These are phyloP conservation scores for Crithidia bombi DNA, from an alignment of 208 protist genomes.

Conservation along the genomic window DNA sequence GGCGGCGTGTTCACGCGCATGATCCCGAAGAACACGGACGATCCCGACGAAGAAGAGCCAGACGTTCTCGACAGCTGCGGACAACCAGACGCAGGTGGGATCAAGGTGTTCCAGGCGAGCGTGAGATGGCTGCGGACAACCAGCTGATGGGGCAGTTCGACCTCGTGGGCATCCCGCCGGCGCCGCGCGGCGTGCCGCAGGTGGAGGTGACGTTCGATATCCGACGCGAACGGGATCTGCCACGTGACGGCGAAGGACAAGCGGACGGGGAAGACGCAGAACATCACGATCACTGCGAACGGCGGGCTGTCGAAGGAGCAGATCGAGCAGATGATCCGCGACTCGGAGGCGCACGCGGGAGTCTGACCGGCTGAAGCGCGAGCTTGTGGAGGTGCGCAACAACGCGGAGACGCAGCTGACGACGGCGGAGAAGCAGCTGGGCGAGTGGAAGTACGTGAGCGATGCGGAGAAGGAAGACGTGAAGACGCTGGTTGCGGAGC, in stretches of 20 bases:
- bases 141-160: slow-evolving; percentile 96
- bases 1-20: slow-evolving; percentile 97
- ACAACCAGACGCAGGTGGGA: slow-evolving; percentile 84
- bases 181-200: slow-evolving; percentile 89
- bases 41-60: slow-evolving; percentile 97
- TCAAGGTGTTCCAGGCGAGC: slow-evolving; percentile 96
- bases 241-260: slow-evolving; percentile 98
- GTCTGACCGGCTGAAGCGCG: slow-evolving; percentile 71
- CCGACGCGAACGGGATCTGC: slow-evolving; percentile 98
- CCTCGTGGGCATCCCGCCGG: slow-evolving; percentile 93
- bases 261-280: slow-evolving; percentile 94
- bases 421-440: slow-evolving; percentile 77
- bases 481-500: slow-evolving; percentile 55
- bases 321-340: slow-evolving; percentile 90
- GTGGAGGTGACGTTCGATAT: slow-evolving; percentile 99
- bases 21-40: slow-evolving; percentile 98
- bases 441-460: slow-evolving; percentile 87
- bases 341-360: slow-evolving; percentile 85
- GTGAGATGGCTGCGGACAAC: slow-evolving; percentile 92
- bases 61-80: slow-evolving; percentile 80
- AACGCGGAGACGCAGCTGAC: slow-evolving; percentile 76
- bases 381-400: slow-evolving; percentile 89
- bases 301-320: slow-evolving; percentile 83
- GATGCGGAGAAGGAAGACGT: slow-evolving; percentile 84
- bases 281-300: slow-evolving; percentile 95